Evolutionary conservation across 2,329 filamentous ascomycete genomes (phyloP).

Genomic region (Diplodia mutila): DNA sequence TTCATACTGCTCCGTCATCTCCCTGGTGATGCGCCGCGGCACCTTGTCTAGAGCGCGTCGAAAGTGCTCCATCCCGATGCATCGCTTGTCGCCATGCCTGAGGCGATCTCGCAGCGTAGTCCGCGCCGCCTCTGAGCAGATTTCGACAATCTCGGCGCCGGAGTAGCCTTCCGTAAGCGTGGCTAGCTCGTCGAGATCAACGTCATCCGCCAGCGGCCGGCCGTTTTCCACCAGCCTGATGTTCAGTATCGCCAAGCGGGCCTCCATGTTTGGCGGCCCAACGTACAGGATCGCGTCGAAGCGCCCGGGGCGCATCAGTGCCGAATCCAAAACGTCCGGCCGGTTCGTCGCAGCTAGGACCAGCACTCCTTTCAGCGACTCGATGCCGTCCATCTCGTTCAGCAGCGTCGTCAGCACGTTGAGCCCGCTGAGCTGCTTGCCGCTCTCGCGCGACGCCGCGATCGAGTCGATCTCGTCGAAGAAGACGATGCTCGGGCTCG

Average conservation of each 20-base stretch:
- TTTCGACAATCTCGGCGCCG: conserved; percentile 76
- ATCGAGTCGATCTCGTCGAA: conserved; percentile 97
- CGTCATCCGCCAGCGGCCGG: conserved; percentile 63
- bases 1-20: conserved; percentile 48
- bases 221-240: conserved; percentile 53
- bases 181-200: conserved; percentile 69
- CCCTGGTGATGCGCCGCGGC: conserved; percentile 46
- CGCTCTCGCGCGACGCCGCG: conserved; percentile 61
- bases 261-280: conserved; percentile 73
- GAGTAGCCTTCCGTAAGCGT: conserved; percentile 74
- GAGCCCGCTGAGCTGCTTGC: conserved; percentile 58
- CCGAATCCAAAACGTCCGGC: conserved; percentile 82
- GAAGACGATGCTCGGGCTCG: conserved; percentile 90
- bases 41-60: conserved; percentile 50
- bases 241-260: conserved; percentile 74
- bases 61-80: conserved; percentile 52
- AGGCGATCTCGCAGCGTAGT: conserved; percentile 40
- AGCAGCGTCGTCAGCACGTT: conserved; percentile 88
- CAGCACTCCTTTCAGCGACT: conserved; percentile 78
- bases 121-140: conserved; percentile 51
- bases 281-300: conserved; percentile 88
- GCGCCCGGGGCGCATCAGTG: conserved; percentile 80
- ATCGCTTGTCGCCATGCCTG: conserved; percentile 30
- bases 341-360: conserved; percentile 91
- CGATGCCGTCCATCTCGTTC: conserved; percentile 96